A percentile compares a stretch with the other conserved stretches of the same genome.
Conservation (phyloP, 441 rosid species). For the Gossypium schwendimanii region DNA sequence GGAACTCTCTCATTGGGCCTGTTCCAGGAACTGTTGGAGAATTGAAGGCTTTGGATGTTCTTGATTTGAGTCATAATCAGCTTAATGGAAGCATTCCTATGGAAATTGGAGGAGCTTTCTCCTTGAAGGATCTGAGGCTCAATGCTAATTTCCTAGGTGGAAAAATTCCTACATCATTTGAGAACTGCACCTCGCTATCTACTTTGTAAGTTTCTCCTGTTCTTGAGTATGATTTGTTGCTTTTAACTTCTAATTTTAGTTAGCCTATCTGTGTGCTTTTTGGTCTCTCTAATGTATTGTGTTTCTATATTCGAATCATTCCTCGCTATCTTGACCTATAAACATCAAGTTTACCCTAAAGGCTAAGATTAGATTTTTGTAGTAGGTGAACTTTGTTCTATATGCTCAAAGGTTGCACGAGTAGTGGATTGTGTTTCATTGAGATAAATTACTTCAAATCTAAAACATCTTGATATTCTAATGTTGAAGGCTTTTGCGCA, state of each 20-base stretch:
- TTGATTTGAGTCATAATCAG: conserved; percentile 51
- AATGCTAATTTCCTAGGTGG: conserved; percentile 39
- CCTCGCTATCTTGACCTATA: not conserved
- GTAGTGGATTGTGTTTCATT: not conserved
- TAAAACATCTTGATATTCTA: no score
- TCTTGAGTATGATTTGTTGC: conserved; percentile 9
- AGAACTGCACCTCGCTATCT: conserved; percentile 38
- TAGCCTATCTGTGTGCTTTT: not conserved
- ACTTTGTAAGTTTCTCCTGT: conserved; percentile 45
- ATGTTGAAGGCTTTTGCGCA: not conserved
- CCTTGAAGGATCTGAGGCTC: conserved; percentile 47
- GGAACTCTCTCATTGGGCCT: conserved; percentile 43
- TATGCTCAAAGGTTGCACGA: not conserved
- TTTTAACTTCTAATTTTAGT: not conserved
- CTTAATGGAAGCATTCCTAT: conserved; percentile 47
- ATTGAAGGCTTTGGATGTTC: conserved; percentile 38
- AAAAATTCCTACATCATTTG: conserved; percentile 46
- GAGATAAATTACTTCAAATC: not conserved
- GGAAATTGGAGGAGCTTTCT: conserved; percentile 47
- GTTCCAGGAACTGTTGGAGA: conserved; percentile 39
- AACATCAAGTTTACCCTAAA: not conserved
- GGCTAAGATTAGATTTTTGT: conserved; percentile 2
- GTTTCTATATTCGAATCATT: not conserved
- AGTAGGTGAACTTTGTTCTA: not conserved
- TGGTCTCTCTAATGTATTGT: not conserved